Base-by-base conservation (phyloP, 164 flowering plant species). In the Magnolia sinica region DNA sequence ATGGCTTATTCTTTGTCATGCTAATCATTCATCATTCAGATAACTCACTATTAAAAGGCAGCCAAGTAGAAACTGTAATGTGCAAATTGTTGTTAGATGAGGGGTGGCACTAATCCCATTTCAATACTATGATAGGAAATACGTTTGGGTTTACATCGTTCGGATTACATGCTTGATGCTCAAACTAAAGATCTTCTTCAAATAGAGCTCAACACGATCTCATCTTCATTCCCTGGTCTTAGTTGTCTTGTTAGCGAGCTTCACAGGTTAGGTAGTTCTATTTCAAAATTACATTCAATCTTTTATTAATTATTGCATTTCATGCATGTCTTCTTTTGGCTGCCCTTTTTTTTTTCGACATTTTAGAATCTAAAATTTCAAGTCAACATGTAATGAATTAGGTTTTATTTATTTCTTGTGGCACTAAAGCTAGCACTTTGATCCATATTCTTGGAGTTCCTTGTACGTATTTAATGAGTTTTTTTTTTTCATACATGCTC, bases 151-250 rank as follows among this genome's bases (percentile, higher is more conserved):
- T 87, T 96, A 79, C 97, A 91, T 87, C 98, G 99, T 64, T 96
- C 99, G 49, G 99, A 96, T 82, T 96, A 96, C 80, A 96, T 96
- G 99, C 93, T 96, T 79, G 98, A 96, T 85, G 93, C 88, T 76
- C 87, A 92, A 81, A 96, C 98, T n/a, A 93, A 91, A 76, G 79
- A 75, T 67, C 99, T 96, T 74, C 94, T 94, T 24, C 99, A 96
- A 80, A 91, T 94, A 78, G 99, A 96, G 88, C 84, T 94, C 82
- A 96, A 96, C 83, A 96, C 99, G 70, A 94, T 93, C 81, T 92
- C 99, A 27, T 89, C 87, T 82, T 96, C 99, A 77, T 94, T 94
- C 85, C 67, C 94, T 65, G 99, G 99, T 64, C 92, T 96, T 76
- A 71, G 95, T 78, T 82, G 90, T 79, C 89, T 87, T 82, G 96